Percentiles rank a stretch among this genome's conserved stretches.
Evolutionary conservation across 345 rosid genomes (phyloP).

Genomic region (Dimocarpus longan): DNA sequence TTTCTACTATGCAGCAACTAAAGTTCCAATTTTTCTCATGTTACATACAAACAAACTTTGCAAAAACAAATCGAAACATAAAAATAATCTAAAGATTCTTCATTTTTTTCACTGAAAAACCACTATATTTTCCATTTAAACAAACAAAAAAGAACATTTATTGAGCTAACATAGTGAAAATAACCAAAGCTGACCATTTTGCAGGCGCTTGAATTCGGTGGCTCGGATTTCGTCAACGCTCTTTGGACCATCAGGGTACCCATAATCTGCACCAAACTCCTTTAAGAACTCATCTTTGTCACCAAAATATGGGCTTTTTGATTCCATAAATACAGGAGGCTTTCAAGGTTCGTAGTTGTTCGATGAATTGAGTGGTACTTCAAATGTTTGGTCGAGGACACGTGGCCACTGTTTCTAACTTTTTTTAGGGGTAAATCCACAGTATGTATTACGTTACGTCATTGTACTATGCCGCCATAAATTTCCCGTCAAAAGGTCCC

Average conservation of each 20-base stretch:
- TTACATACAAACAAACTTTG: not conserved
- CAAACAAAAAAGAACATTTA: not conserved
- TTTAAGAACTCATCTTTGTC: conserved; percentile 61
- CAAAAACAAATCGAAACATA: not conserved
- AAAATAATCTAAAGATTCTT: not conserved
- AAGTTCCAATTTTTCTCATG: not conserved
- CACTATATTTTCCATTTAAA: not conserved
- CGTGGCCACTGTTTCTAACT: too few relatives aligned
- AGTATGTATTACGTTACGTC: too few relatives aligned
- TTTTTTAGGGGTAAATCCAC: too few relatives aligned
- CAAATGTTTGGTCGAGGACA: too few relatives aligned
- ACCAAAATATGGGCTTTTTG: not conserved
- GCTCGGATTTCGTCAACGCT: conserved; percentile 73
- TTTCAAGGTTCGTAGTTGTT: too few relatives aligned
- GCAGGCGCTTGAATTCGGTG: conserved; percentile 78
- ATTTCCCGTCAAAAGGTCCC: too few relatives aligned
- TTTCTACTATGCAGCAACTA: not conserved
- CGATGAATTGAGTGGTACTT: too few relatives aligned
- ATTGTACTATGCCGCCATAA: too few relatives aligned
- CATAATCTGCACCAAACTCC: conserved; percentile 73
- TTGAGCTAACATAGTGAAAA: not conserved
- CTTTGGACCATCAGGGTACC: conserved; percentile 79
- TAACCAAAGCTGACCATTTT: conserved; percentile 37
- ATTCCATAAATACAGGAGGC: not conserved
- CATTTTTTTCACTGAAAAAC: not conserved